phyloP scores from a whole-genome alignment of 495 filamentous ascomycete genomes.

The Recurvomyces mirabilis region DNA sequence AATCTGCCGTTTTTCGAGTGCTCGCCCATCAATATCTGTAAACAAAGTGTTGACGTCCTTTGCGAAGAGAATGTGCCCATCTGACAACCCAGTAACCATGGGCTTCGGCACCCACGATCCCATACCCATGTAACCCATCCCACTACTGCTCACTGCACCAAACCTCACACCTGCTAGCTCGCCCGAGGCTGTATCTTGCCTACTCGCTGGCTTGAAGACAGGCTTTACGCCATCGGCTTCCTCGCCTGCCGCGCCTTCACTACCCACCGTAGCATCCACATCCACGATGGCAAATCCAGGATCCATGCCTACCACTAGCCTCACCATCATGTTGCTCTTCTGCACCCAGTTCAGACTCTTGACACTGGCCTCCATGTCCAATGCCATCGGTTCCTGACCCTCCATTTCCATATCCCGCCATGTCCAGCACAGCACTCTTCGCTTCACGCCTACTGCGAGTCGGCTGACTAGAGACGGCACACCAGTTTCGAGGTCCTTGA shows the following conservation, averaged over 20 bases:
- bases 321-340: constrained; percentile 43
- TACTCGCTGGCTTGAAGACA: constrained; percentile 63
- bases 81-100: constrained; percentile 65
- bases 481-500: constrained; percentile 73
- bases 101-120: constrained; percentile 84
- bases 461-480: constrained; percentile 84
- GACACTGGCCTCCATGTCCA: constrained; percentile 65
- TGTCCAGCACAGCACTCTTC: constrained; percentile 78
- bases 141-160: constrained; percentile 55
- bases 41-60: constrained; percentile 96
- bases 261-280: constrained; percentile 44
- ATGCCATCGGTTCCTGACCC: constrained; percentile 53
- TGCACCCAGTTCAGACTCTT: constrained; percentile 83
- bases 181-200: constrained; percentile 46
- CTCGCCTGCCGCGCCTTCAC: constrained; percentile 31
- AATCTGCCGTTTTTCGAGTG: constrained; percentile 74
- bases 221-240: constrained; percentile 50
- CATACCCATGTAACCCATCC: constrained; percentile 93
- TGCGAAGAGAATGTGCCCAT: constrained; percentile 76
- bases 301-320: constrained; percentile 75
- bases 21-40: constrained; percentile 69
- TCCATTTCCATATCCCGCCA: constrained; percentile 92
- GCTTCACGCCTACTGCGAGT: constrained; percentile 82
- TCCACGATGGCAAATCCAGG: constrained; percentile 83
- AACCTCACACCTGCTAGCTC: constrained; percentile 49